Base-by-base conservation (phyloP, 345 rosid species). In the Cardiospermum halicacabum region DNA sequence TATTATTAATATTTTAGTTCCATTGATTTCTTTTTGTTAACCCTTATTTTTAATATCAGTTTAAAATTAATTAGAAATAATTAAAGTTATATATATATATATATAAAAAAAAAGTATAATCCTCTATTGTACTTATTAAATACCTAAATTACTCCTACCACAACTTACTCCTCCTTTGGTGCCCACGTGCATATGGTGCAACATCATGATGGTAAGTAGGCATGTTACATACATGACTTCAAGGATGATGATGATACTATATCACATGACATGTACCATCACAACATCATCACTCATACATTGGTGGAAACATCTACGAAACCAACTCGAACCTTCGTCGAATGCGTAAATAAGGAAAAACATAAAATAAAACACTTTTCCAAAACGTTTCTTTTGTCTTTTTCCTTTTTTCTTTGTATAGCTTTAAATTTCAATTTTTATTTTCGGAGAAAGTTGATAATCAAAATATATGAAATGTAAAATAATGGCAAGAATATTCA, bases 171-270 rank as follows among this genome's bases (percentile, higher is more conserved):
- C 25, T 1, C 1, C 19, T 30, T 34, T 31, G 24, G 45, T 15
- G 31, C 56, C 56, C 66, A 62, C 66, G 66, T 62, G 66, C 31
- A 50, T 32, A 67, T 51, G 69, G 55, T 61, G 74, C 32, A 32
- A 42, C 58, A 48, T 62, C 70, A 69, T 72, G 28, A 47, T 43
- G 65, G 24, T 6, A 31, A n/a, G 26, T 1, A 32, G 27, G 37
- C 12, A 2, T 32, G 12, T 26, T 0, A 12, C 11, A 21, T n/a
- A n/a, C 12, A 56, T 32, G 60, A 1, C 25, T 37, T 1, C 26
- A 3, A n/a, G n/a, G n/a, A n/a, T 42, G 22, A 62, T 60, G 43
- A 65, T 53, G 55, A 19, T 45, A 6, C 7, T 62, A n/a, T n/a
- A n/a, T n/a, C n/a, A n/a, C n/a, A n/a, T n/a, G n/a, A 19, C 54